Percentiles rank a stretch among this genome's conserved stretches.
Conservation (phyloP, 2,329 filamentous ascomycete genomes). For the Fusarium graminum region DNA sequence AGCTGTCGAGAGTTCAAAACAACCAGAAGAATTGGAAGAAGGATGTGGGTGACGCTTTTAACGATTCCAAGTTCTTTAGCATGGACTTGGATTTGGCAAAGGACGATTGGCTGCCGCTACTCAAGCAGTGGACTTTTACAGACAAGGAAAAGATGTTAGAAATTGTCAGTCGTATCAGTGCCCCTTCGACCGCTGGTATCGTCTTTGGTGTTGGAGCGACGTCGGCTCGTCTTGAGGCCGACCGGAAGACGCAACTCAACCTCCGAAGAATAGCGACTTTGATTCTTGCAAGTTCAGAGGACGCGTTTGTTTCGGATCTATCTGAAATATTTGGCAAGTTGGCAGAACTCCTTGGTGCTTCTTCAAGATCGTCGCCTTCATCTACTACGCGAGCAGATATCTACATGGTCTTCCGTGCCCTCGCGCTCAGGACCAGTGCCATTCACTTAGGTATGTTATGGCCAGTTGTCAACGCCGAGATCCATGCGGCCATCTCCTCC, state of each 20-base stretch:
- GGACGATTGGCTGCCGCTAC: conserved; percentile 82
- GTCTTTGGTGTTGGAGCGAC: conserved; percentile 98
- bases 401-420: conserved; percentile 86
- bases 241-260: conserved; percentile 91
- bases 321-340: conserved; percentile 82
- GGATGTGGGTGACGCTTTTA: conserved; percentile 91
- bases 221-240: conserved; percentile 92
- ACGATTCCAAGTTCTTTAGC: conserved; percentile 88
- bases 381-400: conserved; percentile 89
- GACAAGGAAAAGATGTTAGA: conserved; percentile 93
- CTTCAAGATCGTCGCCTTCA: conserved; percentile 89
- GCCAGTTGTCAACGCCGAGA: conserved; percentile 89
- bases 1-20: conserved; percentile 81
- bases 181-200: conserved; percentile 92
- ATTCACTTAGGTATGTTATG: conserved; percentile 87
- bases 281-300: conserved; percentile 79
- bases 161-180: conserved; percentile 79
- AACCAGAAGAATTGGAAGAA: conserved; percentile 93
- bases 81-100: conserved; percentile 74
- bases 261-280: conserved; percentile 85
- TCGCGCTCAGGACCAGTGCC: conserved; percentile 82
- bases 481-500: conserved; percentile 83
- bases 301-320: conserved; percentile 84
- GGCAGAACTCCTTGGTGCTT: conserved; percentile 86
- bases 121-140: conserved; percentile 84